Evolutionary conservation across 2,329 filamentous ascomycete species (phyloP).

Genomic region (Claviceps spartinae): DNA sequence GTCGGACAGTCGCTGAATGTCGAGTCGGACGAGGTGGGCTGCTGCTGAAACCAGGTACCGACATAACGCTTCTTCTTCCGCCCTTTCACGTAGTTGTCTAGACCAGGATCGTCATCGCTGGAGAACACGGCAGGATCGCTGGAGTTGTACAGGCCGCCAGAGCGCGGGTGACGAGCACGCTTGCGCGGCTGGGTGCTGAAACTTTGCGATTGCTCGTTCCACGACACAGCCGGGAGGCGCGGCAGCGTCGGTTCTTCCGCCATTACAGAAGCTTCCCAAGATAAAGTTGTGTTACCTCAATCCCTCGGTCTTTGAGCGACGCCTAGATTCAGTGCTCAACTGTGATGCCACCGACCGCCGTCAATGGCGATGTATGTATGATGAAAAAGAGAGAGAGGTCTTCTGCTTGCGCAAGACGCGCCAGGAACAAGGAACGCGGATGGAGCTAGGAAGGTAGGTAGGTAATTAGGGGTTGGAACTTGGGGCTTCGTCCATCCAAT

Average conservation of each 20-base stretch:
- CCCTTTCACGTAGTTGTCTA: constrained; percentile 49
- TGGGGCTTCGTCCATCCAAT: not conserved
- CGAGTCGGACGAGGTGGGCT: constrained; percentile 36
- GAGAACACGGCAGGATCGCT: constrained; percentile 62
- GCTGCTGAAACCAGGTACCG: constrained; percentile 56
- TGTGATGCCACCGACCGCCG: not conserved
- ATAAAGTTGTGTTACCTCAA: not conserved
- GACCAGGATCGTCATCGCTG: constrained; percentile 54
- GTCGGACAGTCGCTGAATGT: constrained; percentile 26
- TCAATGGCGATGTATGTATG: not conserved
- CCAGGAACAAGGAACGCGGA: not conserved
- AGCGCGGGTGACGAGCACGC: constrained; percentile 20
- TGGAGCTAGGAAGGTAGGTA: not conserved
- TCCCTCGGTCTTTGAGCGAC: not conserved
- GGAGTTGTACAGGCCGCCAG: constrained; percentile 36
- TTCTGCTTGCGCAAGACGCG: not conserved
- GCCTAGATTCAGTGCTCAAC: not conserved
- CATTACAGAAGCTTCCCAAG: constrained; percentile 13
- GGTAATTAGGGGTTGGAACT: not conserved
- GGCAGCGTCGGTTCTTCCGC: constrained; percentile 30
- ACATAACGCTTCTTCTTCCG: constrained; percentile 48
- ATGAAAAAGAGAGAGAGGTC: not conserved
- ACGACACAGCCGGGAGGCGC: constrained; percentile 23
- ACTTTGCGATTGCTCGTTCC: constrained; percentile 25
- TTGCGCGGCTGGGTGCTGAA: constrained; percentile 27